These are phyloP conservation scores for Clathrus columnatus DNA, from an alignment of 768 basidiomycete species.

Conservation along the genomic window DNA sequence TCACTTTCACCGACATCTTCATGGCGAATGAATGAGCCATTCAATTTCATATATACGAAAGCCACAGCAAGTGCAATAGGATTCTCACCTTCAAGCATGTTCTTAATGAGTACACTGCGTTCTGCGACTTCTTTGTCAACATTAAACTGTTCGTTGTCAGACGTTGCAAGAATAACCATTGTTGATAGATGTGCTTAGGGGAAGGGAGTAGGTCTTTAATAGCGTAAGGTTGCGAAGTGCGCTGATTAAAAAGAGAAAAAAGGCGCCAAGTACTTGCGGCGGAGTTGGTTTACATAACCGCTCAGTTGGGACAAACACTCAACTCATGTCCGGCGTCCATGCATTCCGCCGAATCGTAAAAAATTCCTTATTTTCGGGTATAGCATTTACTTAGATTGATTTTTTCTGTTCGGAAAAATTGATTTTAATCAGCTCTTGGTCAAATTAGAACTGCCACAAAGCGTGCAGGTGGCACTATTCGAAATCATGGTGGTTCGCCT, in stretches of 20 bases:
- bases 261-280: neutral
- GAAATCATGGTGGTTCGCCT: slow-evolving; percentile 87
- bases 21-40: neutral
- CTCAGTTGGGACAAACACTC: neutral
- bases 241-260: neutral
- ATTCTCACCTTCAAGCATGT: slow-evolving; percentile 91
- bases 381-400: no score
- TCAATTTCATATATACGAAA: neutral
- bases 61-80: neutral
- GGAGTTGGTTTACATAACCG: slow-evolving; percentile 7
- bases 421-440: slow-evolving; percentile 33
- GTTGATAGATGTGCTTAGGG: slow-evolving; percentile 20
- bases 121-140: slow-evolving; percentile 93
- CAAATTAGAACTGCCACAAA: slow-evolving; percentile 92
- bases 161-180: slow-evolving; percentile 86
- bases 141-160: slow-evolving; percentile 90
- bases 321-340: neutral
- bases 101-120: slow-evolving; percentile 94
- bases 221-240: neutral
- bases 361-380: slow-evolving; percentile 1
- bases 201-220: slow-evolving; percentile 4
- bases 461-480: slow-evolving; percentile 87
- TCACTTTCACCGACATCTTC: slow-evolving; percentile 91
- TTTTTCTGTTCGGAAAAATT: no score
- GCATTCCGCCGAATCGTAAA: neutral